A percentile compares a stretch with the other conserved stretches of the same genome.
Conservation (phyloP, 1,284 basidiomycete species). For the Cutaneotrichosporon mucoides region DNA sequence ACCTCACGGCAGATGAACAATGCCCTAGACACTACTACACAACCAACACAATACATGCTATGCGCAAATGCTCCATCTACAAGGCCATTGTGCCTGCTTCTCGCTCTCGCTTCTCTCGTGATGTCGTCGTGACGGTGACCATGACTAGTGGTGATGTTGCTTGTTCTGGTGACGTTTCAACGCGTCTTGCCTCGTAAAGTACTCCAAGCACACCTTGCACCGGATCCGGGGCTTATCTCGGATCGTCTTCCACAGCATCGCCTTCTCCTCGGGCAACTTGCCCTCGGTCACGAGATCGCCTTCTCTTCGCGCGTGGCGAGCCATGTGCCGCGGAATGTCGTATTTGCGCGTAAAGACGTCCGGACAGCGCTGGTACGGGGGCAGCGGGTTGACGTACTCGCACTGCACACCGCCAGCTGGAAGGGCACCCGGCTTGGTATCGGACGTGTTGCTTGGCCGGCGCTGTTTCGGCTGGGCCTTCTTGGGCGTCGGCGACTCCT, state of each 20-base stretch:
- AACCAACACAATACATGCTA: background rate
- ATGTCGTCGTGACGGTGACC: background rate
- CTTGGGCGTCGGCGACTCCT: background rate
- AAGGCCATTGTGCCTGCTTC: background rate
- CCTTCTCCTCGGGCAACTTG: conserved; percentile 40
- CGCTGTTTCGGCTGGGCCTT: conserved; percentile 1
- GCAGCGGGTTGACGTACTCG: conserved; percentile 44
- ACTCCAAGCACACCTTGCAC: conserved; percentile 39
- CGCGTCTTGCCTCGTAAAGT: conserved; percentile 46
- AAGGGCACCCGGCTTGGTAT: conserved; percentile 12
- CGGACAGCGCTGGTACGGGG: conserved; percentile 45
- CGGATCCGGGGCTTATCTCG: conserved; percentile 44
- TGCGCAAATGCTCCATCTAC: background rate
- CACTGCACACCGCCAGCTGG: conserved; percentile 39
- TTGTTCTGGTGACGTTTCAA: conserved; percentile 46
- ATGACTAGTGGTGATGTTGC: conserved; percentile 20
- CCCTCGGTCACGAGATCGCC: conserved; percentile 46
- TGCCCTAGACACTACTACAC: background rate
- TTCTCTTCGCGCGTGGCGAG: conserved; percentile 43
- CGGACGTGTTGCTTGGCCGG: conserved; percentile 4
- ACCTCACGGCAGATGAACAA: background rate
- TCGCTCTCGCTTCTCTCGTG: background rate
- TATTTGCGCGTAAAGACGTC: conserved; percentile 47
- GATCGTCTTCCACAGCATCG: conserved; percentile 44
- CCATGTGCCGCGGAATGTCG: conserved; percentile 47